A percentile compares a stretch with the other conserved stretches of the same genome.
These are phyloP conservation scores for Cunninghamia lanceolata DNA, from an alignment of 75 land plant species.

Conservation along the genomic window DNA sequence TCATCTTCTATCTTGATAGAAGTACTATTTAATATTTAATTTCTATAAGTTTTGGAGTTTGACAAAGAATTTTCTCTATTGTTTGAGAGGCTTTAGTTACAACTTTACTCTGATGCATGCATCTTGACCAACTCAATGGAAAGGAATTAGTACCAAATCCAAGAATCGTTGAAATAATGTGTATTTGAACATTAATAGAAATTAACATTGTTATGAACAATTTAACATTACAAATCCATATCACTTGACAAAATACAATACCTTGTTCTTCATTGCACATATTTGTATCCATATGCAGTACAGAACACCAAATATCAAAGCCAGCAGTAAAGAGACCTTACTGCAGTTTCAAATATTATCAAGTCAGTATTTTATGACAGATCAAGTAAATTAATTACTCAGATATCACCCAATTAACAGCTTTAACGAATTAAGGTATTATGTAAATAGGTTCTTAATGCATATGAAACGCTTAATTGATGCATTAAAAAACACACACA, in stretches of 20 bases:
- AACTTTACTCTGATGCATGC: not conserved
- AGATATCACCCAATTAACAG: not conserved
- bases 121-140: not conserved
- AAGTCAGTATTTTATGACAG: not conserved
- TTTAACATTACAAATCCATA: not conserved
- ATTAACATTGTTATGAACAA: not conserved
- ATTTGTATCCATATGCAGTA: constrained; percentile 21
- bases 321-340: constrained; percentile 9
- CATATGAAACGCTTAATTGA: too few species aligned
- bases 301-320: constrained; percentile 15
- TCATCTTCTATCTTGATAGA: not conserved
- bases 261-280: constrained; percentile 30
- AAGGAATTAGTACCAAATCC: not conserved
- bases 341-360: constrained; percentile 11
- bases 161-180: not conserved
- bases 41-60: not conserved
- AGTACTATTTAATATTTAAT: not conserved
- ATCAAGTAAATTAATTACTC: not conserved
- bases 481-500: too few species aligned
- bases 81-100: not conserved
- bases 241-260: not conserved
- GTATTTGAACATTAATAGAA: not conserved
- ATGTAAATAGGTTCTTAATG: too few species aligned
- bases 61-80: not conserved
- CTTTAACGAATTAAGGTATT: too few species aligned